phyloP scores from a whole-genome alignment of 2,329 filamentous ascomycete genomes.

The Sclerotinia minor region DNA sequence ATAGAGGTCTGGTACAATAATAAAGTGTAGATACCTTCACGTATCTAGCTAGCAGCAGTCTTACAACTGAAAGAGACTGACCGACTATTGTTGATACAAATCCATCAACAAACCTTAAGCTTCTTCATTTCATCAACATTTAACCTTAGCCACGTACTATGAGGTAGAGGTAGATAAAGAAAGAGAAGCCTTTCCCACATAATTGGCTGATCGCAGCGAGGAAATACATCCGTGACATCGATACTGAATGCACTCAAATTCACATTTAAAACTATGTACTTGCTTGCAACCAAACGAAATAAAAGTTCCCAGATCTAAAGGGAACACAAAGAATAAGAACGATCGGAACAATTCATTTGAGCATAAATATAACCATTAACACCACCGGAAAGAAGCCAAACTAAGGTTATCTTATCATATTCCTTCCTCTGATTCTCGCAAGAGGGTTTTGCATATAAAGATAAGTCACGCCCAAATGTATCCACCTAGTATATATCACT shows the following conservation, averaged over 20 bases:
- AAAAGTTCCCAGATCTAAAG: neutral
- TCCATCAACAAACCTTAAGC: neutral
- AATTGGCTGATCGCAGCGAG: neutral
- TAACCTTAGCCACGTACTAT: neutral
- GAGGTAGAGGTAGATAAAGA: neutral
- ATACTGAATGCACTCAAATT: neutral
- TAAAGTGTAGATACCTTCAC: no score
- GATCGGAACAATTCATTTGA: neutral
- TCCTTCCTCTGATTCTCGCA: neutral
- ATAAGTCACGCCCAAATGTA: neutral
- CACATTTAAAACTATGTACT: neutral
- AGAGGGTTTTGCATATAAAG: neutral
- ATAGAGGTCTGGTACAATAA: neutral
- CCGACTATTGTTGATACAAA: neutral
- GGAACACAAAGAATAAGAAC: neutral
- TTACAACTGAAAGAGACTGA: neutral
- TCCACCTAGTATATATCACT: neutral
- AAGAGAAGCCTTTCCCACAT: neutral
- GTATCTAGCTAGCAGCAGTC: no score
- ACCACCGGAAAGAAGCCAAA: neutral
- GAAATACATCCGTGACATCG: neutral
- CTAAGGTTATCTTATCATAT: no score
- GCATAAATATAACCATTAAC: neutral
- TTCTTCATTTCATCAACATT: no score
- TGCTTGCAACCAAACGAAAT: neutral